Evolutionary conservation across 192 early-diverging fungal genomes (phyloP).

Genomic region (Coemansia sp.): DNA sequence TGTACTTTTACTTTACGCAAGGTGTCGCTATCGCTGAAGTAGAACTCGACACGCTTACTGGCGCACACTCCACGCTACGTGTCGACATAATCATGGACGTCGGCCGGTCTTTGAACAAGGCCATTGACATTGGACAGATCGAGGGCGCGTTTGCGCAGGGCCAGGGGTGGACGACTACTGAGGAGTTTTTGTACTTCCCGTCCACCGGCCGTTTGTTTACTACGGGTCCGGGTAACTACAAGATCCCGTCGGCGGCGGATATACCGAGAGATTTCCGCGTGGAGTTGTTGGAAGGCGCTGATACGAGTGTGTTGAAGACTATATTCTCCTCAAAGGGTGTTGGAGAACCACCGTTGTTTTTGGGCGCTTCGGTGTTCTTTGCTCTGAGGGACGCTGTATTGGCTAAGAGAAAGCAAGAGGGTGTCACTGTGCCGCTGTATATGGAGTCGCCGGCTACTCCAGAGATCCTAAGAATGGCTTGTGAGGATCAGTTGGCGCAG

Average conservation of each 20-base stretch:
- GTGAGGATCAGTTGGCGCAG: conserved; percentile 65
- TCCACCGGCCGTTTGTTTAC: conserved; percentile 75
- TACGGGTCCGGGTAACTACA: conserved; percentile 84
- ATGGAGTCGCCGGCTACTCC: conserved; percentile 78
- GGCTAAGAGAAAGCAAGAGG: conserved; percentile 59
- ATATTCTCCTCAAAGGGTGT: conserved; percentile 83
- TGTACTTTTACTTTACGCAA: conserved; percentile 86
- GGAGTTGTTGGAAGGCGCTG: conserved; percentile 59
- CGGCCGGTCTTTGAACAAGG: conserved; percentile 80
- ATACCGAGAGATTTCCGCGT: conserved; percentile 83
- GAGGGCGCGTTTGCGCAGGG: conserved; percentile 88
- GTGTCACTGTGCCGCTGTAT: conserved; percentile 55
- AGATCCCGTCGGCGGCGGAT: conserved; percentile 83
- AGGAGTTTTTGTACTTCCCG: conserved; percentile 79
- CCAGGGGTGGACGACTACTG: conserved; percentile 82
- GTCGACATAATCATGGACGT: conserved; percentile 86
- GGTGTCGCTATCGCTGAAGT: conserved; percentile 81
- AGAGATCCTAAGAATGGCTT: conserved; percentile 72
- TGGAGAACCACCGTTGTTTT: conserved; percentile 85
- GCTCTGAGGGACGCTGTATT: conserved; percentile 79
- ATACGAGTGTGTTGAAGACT: conserved; percentile 64
- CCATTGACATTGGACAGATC: conserved; percentile 88
- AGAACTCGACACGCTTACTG: conserved; percentile 83
- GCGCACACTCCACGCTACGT: conserved; percentile 71
- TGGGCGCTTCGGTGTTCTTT: conserved; percentile 76